phyloP scores from a whole-genome alignment of 257 asterid species.

The Haberlea rhodopensis region DNA sequence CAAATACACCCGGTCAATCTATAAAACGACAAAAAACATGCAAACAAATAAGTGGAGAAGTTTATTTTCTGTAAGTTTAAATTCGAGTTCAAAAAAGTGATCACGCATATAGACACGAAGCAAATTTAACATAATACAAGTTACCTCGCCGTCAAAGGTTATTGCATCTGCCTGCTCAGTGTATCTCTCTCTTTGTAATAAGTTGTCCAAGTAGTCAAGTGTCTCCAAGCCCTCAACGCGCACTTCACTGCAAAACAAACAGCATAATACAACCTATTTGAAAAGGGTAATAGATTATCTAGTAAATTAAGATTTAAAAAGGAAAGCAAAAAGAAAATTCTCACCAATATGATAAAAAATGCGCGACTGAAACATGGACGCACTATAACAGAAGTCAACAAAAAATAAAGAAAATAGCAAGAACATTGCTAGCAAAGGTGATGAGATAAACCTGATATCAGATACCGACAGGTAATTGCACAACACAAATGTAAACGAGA shows the following conservation, averaged over 20 bases:
- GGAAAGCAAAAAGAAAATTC: slow-evolving; percentile 6
- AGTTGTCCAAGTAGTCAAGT: slow-evolving; percentile 70
- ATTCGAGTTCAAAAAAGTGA: background rate
- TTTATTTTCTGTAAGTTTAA: background rate
- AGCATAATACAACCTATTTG: slow-evolving; percentile 38
- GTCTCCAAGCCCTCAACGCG: slow-evolving; percentile 95
- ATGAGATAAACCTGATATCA: slow-evolving; percentile 63
- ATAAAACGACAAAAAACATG: slow-evolving; percentile 22
- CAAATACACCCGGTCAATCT: slow-evolving; percentile 79
- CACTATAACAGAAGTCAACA: slow-evolving; percentile 2
- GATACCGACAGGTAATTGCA: slow-evolving; percentile 72
- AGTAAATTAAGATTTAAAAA: slow-evolving; percentile 23
- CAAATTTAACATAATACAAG: slow-evolving; percentile 9
- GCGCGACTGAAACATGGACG: background rate
- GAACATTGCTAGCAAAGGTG: slow-evolving; percentile 22
- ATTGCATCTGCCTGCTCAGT: slow-evolving; percentile 93
- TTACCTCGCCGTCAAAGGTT: slow-evolving; percentile 86
- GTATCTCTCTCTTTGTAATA: slow-evolving; percentile 57
- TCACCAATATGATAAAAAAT: slow-evolving; percentile 12
- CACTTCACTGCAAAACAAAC: slow-evolving; percentile 74
- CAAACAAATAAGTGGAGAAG: slow-evolving; percentile 5
- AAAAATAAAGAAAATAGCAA: slow-evolving; percentile 17
- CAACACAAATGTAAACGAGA: slow-evolving; percentile 67
- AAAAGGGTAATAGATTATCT: slow-evolving; percentile 29
- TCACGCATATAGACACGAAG: too few species aligned